A percentile compares a stretch with the other conserved stretches of the same genome.
phyloP scores from a whole-genome alignment of 768 basidiomycete genomes.

The Cystobasidiopsis lactophilus region DNA sequence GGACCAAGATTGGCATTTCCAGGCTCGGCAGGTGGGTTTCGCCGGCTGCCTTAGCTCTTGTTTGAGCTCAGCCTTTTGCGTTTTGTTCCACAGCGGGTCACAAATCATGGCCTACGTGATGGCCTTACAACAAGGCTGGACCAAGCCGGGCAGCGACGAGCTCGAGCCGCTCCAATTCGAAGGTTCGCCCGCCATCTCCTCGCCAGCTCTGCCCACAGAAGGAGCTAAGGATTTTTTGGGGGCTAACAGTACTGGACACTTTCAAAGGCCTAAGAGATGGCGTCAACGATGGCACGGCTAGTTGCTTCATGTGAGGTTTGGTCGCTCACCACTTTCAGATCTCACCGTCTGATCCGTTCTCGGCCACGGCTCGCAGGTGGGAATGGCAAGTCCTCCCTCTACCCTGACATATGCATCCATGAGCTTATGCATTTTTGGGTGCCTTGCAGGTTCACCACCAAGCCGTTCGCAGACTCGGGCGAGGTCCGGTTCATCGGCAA shows the following conservation, averaged over 20 bases:
- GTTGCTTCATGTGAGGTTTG: conserved; percentile 58
- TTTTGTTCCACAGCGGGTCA: conserved; percentile 49
- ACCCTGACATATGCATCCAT: too few species aligned
- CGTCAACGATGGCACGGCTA: conserved; percentile 69
- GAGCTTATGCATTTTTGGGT: conserved; percentile 1
- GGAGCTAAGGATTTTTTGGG: too few species aligned
- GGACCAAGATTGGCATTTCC: conserved; percentile 70
- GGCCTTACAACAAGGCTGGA: conserved; percentile 72
- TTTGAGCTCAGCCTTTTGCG: not conserved
- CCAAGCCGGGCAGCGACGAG: conserved; percentile 11
- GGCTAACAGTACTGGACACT: conserved; percentile 45
- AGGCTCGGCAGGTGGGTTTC: conserved; percentile 48
- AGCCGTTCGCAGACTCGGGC: conserved; percentile 31
- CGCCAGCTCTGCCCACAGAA: not conserved
- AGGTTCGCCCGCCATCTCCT: conserved; percentile 7
- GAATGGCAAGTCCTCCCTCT: conserved; percentile 35
- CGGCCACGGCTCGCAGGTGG: conserved; percentile 30
- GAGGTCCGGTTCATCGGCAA: conserved; percentile 15
- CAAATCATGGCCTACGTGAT: conserved; percentile 86
- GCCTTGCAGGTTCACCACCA: conserved; percentile 41
- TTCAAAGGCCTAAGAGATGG: conserved; percentile 56
- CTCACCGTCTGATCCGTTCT: too few species aligned
- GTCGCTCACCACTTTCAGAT: not conserved
- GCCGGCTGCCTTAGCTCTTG: not conserved
- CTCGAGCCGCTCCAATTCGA: conserved; percentile 19